Conservation (phyloP, 192 early-diverging fungal species). For the Coemansia sp. region DNA sequence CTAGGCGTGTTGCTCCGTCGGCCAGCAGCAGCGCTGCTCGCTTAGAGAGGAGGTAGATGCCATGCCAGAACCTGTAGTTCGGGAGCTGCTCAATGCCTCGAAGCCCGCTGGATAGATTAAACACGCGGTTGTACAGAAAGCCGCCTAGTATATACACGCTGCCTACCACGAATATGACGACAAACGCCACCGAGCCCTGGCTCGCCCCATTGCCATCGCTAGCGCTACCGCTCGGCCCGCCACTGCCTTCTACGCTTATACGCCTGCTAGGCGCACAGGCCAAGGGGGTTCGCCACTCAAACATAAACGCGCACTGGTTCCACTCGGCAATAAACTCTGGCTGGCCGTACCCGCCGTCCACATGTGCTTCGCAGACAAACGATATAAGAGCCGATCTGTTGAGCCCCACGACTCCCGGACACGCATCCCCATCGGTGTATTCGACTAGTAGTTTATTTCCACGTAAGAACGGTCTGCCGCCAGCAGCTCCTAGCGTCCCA, state of each 20-base stretch:
- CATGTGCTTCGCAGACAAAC: slow-evolving; percentile 40
- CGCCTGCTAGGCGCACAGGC: slow-evolving; percentile 29
- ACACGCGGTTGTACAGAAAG: slow-evolving; percentile 56
- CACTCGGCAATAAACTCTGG: slow-evolving; percentile 51
- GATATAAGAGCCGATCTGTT: slow-evolving; percentile 38
- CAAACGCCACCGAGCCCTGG: slow-evolving; percentile 35
- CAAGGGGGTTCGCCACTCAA: slow-evolving; percentile 54
- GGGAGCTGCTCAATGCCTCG: slow-evolving; percentile 57
- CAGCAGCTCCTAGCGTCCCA: slow-evolving; percentile 27
- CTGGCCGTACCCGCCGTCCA: slow-evolving; percentile 13
- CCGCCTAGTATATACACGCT: slow-evolving; percentile 56
- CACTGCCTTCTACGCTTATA: neutral
- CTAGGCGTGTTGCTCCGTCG: slow-evolving; percentile 7
- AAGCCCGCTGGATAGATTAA: slow-evolving; percentile 44
- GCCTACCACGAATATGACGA: slow-evolving; percentile 40
- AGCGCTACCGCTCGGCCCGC: neutral
- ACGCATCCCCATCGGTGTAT: slow-evolving; percentile 45
- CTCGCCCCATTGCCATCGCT: slow-evolving; percentile 8
- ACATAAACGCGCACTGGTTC: slow-evolving; percentile 51
- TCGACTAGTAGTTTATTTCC: slow-evolving; percentile 43
- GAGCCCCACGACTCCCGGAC: slow-evolving; percentile 19
- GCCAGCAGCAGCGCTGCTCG: neutral
- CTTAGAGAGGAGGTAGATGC: slow-evolving; percentile 35
- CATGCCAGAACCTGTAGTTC: slow-evolving; percentile 54
- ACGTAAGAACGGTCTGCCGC: slow-evolving; percentile 19